Percentiles rank a stretch among this genome's conserved stretches.
Evolutionary conservation across 768 basidiomycete genomes (phyloP).

Genomic region (Tephrocybe rancida): DNA sequence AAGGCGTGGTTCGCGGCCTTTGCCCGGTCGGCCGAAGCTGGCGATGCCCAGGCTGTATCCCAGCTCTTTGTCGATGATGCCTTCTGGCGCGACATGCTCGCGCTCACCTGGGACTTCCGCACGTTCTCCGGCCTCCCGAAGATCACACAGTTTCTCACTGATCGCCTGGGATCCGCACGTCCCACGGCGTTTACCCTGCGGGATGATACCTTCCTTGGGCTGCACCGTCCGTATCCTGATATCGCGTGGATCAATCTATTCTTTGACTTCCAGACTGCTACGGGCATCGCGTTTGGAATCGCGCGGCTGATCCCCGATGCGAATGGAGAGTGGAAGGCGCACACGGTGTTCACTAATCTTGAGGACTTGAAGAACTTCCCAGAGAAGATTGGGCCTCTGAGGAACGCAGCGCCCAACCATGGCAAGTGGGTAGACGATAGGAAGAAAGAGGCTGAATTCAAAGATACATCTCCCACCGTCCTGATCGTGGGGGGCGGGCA

Average conservation of each 20-base stretch:
- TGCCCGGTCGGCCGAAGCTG: slow-evolving; percentile 8
- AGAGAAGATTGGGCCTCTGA: slow-evolving; percentile 48
- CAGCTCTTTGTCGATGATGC: slow-evolving; percentile 22
- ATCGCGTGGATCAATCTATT: slow-evolving; percentile 57
- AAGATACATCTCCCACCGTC: slow-evolving; percentile 41
- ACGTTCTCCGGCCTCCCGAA: slow-evolving; percentile 20
- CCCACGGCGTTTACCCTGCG: slow-evolving; percentile 32
- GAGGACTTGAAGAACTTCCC: slow-evolving; percentile 55
- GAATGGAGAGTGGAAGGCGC: slow-evolving; percentile 57
- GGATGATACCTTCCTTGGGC: slow-evolving; percentile 27
- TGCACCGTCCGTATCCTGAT: slow-evolving; percentile 48
- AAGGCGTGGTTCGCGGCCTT: slow-evolving; percentile 30
- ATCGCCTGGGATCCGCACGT: slow-evolving; percentile 9
- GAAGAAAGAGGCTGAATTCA: slow-evolving; percentile 43
- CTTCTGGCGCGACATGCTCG: slow-evolving; percentile 23
- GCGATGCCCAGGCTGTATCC: slow-evolving; percentile 15
- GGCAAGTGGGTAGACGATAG: slow-evolving; percentile 57
- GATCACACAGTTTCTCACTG: slow-evolving; percentile 19
- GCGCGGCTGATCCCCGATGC: slow-evolving; percentile 52
- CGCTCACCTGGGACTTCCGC: slow-evolving; percentile 26
- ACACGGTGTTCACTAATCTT: slow-evolving; percentile 60
- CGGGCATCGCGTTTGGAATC: slow-evolving; percentile 54
- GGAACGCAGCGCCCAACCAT: slow-evolving; percentile 45
- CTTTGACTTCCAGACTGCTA: slow-evolving; percentile 57
- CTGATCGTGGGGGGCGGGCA: slow-evolving; percentile 70